Base-by-base conservation (phyloP, 148 eudicot genomes). In the Rhododendron henanense region DNA sequence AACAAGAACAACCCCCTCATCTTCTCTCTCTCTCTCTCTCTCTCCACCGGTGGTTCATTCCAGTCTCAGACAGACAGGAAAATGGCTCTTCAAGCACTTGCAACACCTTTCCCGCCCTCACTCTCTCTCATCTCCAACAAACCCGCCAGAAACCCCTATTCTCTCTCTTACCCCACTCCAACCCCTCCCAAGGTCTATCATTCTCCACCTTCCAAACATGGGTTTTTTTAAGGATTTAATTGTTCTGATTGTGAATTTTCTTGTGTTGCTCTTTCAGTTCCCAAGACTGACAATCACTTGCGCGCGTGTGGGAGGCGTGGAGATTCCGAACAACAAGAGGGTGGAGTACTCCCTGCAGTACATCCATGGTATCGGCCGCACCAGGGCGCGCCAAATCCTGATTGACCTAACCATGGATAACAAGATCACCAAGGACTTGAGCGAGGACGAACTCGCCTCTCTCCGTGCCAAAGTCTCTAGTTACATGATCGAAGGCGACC, bases 401-500 rank as follows among this genome's bases (percentile, higher is more conserved):
- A 53, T 47, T 83, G 92, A 93, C 87, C 90, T 93, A 81, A 74
- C 67, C 44, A 82, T 93, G 90, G 92, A 93, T 18, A 92, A 93
- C 57, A 93, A 93, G 85, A 51, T 92, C 45, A 93, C 93, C 21
- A 92, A 93, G 44, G 93, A 93, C 8, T 87, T 93, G 59, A 80
- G 87, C 37, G 95, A 93, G 25, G 93, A 92, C 0, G 95, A 93
- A 78, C 93, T 93, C 71, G 90, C 89, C 19, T 65, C 85, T 28
- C 81, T 92, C 67, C 84, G 95, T 81, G 90, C 89, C 28, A 91
- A 92, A 82, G 93, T 93, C 85, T 80, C 88, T 78, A 88, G 87
- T 87, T 93, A 93, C 87, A 91, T 87, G 90, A 91, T 91, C 2
- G 95, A 93, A 93, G 95, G 95, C 85, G 95, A 93, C 88, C 87